Percentiles rank a stretch among this genome's conserved stretches.
These are phyloP conservation scores for Zea mays DNA, from an alignment of 176 grass and related monocot species.

Conservation along the genomic window DNA sequence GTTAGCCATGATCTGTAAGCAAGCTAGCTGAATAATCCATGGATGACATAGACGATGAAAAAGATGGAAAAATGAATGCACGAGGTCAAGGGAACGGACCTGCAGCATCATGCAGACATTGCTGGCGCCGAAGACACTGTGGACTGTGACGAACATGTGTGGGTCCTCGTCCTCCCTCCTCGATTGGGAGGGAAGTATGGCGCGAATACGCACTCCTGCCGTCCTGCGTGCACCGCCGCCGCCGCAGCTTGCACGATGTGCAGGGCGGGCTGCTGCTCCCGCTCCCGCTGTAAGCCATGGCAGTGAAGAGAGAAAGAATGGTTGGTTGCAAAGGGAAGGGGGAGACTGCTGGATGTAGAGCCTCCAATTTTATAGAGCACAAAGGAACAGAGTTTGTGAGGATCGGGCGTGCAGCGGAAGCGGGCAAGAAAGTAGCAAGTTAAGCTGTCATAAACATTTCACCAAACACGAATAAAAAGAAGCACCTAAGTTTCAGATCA, in stretches of 20 bases:
- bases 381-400: background rate
- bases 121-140: conserved; percentile 85
- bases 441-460: no score
- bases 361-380: background rate
- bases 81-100: background rate
- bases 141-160: conserved; percentile 69
- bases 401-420: no score
- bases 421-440: no score
- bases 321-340: background rate
- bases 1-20: background rate
- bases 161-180: conserved; percentile 66
- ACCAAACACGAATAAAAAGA: no score
- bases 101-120: conserved; percentile 96
- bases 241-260: conserved; percentile 47
- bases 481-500: no score
- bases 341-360: conserved; percentile 15
- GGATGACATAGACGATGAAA: no score
- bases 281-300: conserved; percentile 8
- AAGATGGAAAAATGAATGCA: background rate
- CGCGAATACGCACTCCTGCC: conserved; percentile 57
- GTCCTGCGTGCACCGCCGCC: conserved; percentile 57
- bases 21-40: background rate
- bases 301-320: background rate
- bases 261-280: conserved; percentile 11
- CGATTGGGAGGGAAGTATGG: conserved; percentile 47